Base-by-base conservation (phyloP, 495 filamentous ascomycete species). In the Pseudevernia furfuracea region DNA sequence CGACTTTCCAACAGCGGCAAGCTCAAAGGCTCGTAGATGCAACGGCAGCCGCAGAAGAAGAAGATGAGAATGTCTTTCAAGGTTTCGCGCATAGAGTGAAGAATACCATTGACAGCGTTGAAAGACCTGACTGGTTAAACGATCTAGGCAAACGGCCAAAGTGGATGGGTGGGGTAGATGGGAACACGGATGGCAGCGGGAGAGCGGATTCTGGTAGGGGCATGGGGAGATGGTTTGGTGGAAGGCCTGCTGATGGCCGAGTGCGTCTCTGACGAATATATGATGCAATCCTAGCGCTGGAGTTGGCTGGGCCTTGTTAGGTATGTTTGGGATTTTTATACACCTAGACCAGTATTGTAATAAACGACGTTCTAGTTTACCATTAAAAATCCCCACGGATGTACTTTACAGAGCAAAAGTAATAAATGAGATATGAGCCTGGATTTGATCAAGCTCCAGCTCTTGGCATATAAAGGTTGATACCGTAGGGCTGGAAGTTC, bases 21-120 rank as follows among this genome's bases (percentile, higher is more conserved):
- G 69, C 68, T 39, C 63, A 71, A 58, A 65, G 69, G 56, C 60
- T 72, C 49, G 66, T 55, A 48, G 72, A 66, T 41, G 71, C 73
- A 17, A 74, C 77, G 5, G 71, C 74, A 12, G 79, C 79, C 19
- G 82, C 79, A 11, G 84, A 86, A 60, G 80, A 82, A 4, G 88
- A 90, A 37, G 89, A 94, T 25, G 86, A 89, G 66, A 87, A 84
- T 52, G 90, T 96, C 73, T 91, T 96, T 69, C 82, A 87, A 62
- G 87, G 84, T 25, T 87, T 97, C 61, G 85, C 87, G 0, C 91
- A 96, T 71, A 81, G 94, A 44, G 85, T 98, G 60, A 85, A 82
- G 70, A 98, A 98, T 72, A 96, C 94, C 4, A 83, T 97, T 59
- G 94, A 98, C 60, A 89, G 86, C 9, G 76, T 91, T 23, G 89